These are phyloP conservation scores for Camelina sativa DNA, from an alignment of 345 rosid genomes.

Conservation along the genomic window DNA sequence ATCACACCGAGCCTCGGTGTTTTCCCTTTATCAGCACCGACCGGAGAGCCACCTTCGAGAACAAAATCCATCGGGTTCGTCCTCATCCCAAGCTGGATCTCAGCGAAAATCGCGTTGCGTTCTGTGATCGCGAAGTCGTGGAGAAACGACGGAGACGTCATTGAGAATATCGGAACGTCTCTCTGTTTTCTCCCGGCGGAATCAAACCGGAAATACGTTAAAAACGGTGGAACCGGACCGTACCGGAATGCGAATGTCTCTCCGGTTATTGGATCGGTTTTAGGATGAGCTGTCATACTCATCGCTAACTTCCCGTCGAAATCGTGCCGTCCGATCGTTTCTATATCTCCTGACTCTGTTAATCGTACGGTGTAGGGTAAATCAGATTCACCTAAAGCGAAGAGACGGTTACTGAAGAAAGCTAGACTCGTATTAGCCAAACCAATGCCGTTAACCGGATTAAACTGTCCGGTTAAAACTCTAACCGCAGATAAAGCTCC, in stretches of 20 bases:
- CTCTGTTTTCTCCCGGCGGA: constrained; percentile 34
- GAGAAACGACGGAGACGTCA: constrained; percentile 45
- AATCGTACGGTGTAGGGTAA: constrained; percentile 42
- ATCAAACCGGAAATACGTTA: constrained; percentile 46
- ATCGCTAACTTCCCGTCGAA: constrained; percentile 42
- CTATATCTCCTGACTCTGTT: constrained; percentile 32
- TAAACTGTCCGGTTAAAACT: constrained; percentile 43
- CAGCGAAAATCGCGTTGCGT: constrained; percentile 38
- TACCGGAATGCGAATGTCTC: constrained; percentile 48
- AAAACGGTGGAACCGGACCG: constrained; percentile 47
- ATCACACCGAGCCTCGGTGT: constrained; percentile 47
- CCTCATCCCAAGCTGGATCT: constrained; percentile 43
- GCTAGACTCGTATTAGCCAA: constrained; percentile 47
- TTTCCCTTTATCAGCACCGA: constrained; percentile 41
- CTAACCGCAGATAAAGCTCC: constrained; percentile 44
- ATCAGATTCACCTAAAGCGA: constrained; percentile 49
- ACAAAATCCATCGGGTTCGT: constrained; percentile 40
- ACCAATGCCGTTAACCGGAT: constrained; percentile 46
- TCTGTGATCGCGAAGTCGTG: constrained; percentile 50
- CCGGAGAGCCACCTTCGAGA: constrained; percentile 46
- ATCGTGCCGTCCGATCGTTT: constrained; percentile 45
- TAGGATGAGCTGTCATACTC: constrained; percentile 53
- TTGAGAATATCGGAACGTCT: constrained; percentile 46
- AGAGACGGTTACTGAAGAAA: constrained; percentile 44
- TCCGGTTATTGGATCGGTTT: constrained; percentile 42